Conservation (phyloP, 805 yeast genomes). For the Candida suzukii region DNA sequence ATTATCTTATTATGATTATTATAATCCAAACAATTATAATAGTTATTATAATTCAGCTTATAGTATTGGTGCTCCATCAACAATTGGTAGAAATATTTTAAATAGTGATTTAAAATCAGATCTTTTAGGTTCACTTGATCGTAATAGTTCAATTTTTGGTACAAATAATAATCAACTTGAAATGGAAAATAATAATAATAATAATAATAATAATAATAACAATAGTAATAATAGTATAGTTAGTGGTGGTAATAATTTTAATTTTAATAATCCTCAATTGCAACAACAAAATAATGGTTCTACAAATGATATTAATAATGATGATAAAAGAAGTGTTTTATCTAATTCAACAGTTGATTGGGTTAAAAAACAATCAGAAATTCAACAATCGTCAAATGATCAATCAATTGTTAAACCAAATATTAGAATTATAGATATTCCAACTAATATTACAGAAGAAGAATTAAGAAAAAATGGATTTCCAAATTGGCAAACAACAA, state of each 20-base stretch:
- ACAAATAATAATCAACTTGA: background rate
- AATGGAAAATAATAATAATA: background rate
- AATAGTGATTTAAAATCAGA: background rate
- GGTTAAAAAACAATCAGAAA: constrained; percentile 13
- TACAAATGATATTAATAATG: background rate
- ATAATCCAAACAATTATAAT: background rate
- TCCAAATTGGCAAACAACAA: constrained; percentile 29
- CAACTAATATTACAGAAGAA: constrained; percentile 16
- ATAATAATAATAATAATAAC: background rate
- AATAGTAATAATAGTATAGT: no score
- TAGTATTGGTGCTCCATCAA: background rate
- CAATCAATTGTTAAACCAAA: background rate
- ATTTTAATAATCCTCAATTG: no score
- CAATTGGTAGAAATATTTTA: background rate
- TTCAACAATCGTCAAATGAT: background rate
- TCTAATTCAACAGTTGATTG: constrained; percentile 7
- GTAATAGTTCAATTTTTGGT: background rate
- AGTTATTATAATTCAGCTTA: background rate
- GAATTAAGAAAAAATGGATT: constrained; percentile 26
- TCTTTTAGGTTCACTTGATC: no score
- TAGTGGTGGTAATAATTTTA: no score
- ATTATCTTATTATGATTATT: constrained; percentile 1
- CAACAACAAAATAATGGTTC: background rate
- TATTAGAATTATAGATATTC: background rate
- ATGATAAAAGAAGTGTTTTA: background rate